Evolutionary conservation across 2,329 filamentous ascomycete species (phyloP), one percentile per base, ranked within the genome.

Genomic region (Leptodontidium sp.): DNA sequence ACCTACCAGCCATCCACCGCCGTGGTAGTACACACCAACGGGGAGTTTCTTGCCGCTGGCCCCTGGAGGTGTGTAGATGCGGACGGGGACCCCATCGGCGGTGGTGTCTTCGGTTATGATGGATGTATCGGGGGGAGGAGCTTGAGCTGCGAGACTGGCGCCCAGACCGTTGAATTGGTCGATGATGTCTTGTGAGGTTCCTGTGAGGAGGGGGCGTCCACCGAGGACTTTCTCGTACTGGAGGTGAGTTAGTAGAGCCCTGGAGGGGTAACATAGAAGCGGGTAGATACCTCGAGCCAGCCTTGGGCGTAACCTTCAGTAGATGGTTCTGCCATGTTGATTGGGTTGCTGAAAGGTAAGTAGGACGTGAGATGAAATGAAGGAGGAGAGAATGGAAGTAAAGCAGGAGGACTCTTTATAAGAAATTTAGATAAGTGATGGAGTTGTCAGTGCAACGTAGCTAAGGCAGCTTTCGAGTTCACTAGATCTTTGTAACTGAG

Each of bases 1-100:
- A 17, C 80, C 80, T 7, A 73, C 73, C 58, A 78, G 73, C 64
- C 72, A 81, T 1, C 80, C 79, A 35, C 80, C 80, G 49, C 79
- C 80, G 66, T 80, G 78, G 59, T 70, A 76, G 70, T 77, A 81
- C 8, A 81, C 72, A 35, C 76, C 76, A 40, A 80, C 68, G 6
- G 80, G 79, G 21, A 80, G 71, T 43, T 69, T 73, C 55, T 67
- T 64, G 24, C 64, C 65, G 14, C 21, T n/a, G 2, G 66, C 21
- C 14, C 49, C 47, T 9, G 63, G 8, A 9, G 74, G 75, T 6
- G 68, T 75, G 61, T 76, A 76, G 5, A 76, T 73, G 8, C 75
- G 74, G 52, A 76, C 69, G 0, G 72, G 68, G 4, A 76, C 58
- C 1, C 67, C 71, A 14, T 72, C 69, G 14, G 69, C 72, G 0